phyloP scores from a whole-genome alignment of 2,329 filamentous ascomycete genomes.

The Bipolaris gigantea region DNA sequence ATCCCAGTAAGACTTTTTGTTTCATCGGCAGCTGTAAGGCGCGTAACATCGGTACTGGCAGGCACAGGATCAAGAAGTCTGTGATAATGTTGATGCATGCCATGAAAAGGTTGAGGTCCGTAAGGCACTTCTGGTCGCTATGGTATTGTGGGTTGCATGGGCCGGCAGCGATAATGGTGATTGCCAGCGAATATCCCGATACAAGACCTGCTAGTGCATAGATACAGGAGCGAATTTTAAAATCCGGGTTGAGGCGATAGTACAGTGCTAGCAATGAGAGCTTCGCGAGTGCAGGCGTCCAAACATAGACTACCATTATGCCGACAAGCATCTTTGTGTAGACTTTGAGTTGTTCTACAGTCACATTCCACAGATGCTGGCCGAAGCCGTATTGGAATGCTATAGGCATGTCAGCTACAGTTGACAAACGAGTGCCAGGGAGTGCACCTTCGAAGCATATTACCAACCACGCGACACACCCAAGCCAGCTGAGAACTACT shows the following conservation, averaged over 20 bases:
- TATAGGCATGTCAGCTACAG: slow-evolving; percentile 3
- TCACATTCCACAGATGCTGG: slow-evolving; percentile 24
- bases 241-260: slow-evolving; percentile 19
- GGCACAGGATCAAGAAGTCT: slow-evolving; percentile 37
- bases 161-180: slow-evolving; percentile 22
- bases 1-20: slow-evolving; percentile 35
- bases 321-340: slow-evolving; percentile 19
- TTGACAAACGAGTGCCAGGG: background rate
- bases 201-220: slow-evolving; percentile 19
- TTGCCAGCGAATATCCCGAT: slow-evolving; percentile 20
- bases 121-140: slow-evolving; percentile 18
- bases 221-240: slow-evolving; percentile 11
- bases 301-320: slow-evolving; percentile 24
- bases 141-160: slow-evolving; percentile 21
- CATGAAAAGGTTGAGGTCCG: slow-evolving; percentile 22
- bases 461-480: slow-evolving; percentile 20
- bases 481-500: slow-evolving; percentile 18
- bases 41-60: slow-evolving; percentile 30
- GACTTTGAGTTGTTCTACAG: slow-evolving; percentile 6
- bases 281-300: slow-evolving; percentile 26
- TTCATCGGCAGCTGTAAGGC: slow-evolving; percentile 28
- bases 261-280: slow-evolving; percentile 26
- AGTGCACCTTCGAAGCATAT: slow-evolving; percentile 14
- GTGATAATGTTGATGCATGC: slow-evolving; percentile 40
- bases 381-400: slow-evolving; percentile 25